Base-by-base conservation (phyloP, 2,329 filamentous ascomycete genomes). In the Aspergillus sp. region DNA sequence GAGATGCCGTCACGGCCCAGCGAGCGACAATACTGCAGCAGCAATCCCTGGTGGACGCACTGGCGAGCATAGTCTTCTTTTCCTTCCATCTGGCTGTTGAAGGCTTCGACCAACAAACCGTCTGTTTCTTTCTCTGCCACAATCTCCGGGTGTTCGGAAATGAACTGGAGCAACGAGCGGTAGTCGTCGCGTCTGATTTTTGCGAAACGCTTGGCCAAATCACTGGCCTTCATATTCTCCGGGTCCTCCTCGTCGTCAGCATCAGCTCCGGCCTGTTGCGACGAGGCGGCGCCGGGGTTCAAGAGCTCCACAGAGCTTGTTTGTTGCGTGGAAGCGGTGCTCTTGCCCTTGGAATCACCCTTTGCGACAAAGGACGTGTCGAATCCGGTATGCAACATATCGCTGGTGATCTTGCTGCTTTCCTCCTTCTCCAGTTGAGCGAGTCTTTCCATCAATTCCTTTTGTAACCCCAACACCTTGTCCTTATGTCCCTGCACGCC, bases 11-110 rank as follows among this genome's bases (percentile, higher is more conserved):
- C 90, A 59, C 84, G 85, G 55, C 93, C 92, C 6, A 99, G 80
- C 40, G 90, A 87, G 9, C 93, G 85, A 75, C 94, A 99, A 77
- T 99, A 99, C 71, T 99, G 94, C 38, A 99, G 76, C 11, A 99
- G 79, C 14, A 97, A 79, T 3, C 88, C 93, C 70, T 97, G 92
- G 73, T 99, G 94, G 19, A 99, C 91, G 72, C 87, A 96, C 69
- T 93, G 89, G 45, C 86, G 83, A 3, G 90, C 85, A 60, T 87
- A 83, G n/a, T 89, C 87, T 50, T 87, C 83, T 59, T 89, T 84
- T 51, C 84, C 83, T 58, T 90, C 86, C 53, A 95, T 82, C 58
- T 93, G 88, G 1, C 86, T 85, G 68, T 96, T 92, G 74, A 99
- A 97, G 0, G 92, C 94, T 73, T 96, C 84, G 47, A 96, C 86